These are phyloP conservation scores for Claviceps monticola DNA, from an alignment of 2,329 filamentous ascomycete species.

Conservation along the genomic window DNA sequence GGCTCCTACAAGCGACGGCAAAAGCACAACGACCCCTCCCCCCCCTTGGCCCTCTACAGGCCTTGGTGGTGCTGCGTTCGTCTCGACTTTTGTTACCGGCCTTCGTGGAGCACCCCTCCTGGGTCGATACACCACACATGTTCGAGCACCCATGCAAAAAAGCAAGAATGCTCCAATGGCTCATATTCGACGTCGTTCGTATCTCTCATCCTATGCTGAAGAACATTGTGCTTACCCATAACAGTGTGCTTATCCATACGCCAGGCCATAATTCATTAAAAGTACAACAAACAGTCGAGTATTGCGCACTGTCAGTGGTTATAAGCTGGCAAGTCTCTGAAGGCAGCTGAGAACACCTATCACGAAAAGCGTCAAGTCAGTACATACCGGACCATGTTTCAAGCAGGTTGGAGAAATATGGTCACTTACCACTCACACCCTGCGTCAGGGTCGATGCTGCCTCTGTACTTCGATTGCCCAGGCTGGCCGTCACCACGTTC, in stretches of 20 bases:
- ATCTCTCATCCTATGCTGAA: neutral
- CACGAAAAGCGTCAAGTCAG: conserved; percentile 1
- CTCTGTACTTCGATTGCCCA: conserved; percentile 79
- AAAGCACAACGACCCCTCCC: no score
- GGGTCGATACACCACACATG: neutral
- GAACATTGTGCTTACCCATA: neutral
- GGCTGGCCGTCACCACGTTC: conserved; percentile 70
- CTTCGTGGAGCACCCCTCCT: no score
- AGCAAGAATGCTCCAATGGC: neutral
- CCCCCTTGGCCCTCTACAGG: no score
- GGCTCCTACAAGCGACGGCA: no score
- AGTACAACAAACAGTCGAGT: neutral
- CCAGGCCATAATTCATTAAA: neutral
- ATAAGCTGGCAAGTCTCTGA: conserved; percentile 24
- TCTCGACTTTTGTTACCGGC: no score
- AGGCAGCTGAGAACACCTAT: conserved; percentile 29
- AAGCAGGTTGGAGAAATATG: no score
- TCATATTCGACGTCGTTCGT: neutral
- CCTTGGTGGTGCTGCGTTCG: no score
- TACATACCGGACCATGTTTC: neutral
- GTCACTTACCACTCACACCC: conserved; percentile 66
- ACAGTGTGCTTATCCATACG: neutral
- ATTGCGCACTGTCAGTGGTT: conserved; percentile 4
- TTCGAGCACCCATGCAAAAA: neutral
- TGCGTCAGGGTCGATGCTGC: conserved; percentile 76